Evolutionary conservation across 331 rosid species (phyloP).

Genomic region (Erythrophleum ivorense): DNA sequence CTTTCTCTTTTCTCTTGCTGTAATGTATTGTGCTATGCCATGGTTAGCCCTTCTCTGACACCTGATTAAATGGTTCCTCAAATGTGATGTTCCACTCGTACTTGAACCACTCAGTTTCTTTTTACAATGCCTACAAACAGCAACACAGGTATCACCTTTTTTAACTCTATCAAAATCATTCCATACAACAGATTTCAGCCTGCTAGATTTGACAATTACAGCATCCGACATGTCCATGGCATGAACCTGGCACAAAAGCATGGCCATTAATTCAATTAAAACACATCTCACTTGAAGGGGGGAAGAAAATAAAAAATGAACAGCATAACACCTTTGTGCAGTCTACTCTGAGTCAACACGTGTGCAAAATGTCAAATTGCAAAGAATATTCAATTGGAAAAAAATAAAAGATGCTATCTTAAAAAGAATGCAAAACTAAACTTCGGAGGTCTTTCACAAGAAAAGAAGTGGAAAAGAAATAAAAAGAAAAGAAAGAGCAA

Average conservation of each 20-base stretch:
- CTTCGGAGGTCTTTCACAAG: background rate
- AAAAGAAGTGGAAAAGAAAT: too few relatives aligned
- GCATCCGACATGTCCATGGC: conserved; percentile 66
- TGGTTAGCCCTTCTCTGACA: conserved; percentile 12
- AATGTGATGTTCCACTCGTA: conserved; percentile 23
- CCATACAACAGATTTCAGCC: conserved; percentile 18
- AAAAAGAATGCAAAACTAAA: background rate
- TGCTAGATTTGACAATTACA: conserved; percentile 25
- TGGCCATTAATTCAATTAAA: background rate
- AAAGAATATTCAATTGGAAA: background rate
- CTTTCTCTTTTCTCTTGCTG: conserved; percentile 21
- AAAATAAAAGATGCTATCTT: too few relatives aligned
- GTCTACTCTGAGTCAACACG: background rate
- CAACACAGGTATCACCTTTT: conserved; percentile 24
- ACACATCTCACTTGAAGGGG: background rate
- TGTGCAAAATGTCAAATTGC: background rate
- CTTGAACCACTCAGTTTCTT: conserved; percentile 28
- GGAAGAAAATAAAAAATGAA: background rate
- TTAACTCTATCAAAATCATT: conserved; percentile 26
- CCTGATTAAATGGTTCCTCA: conserved; percentile 29
- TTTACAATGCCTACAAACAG: conserved; percentile 20
- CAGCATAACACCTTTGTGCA: conserved; percentile 5
- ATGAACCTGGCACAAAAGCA: conserved; percentile 37
- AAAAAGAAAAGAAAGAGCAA: background rate
- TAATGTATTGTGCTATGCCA: conserved; percentile 14